These are phyloP conservation scores for Entonaema liquescens DNA, from an alignment of 495 filamentous ascomycete species.

Conservation along the genomic window DNA sequence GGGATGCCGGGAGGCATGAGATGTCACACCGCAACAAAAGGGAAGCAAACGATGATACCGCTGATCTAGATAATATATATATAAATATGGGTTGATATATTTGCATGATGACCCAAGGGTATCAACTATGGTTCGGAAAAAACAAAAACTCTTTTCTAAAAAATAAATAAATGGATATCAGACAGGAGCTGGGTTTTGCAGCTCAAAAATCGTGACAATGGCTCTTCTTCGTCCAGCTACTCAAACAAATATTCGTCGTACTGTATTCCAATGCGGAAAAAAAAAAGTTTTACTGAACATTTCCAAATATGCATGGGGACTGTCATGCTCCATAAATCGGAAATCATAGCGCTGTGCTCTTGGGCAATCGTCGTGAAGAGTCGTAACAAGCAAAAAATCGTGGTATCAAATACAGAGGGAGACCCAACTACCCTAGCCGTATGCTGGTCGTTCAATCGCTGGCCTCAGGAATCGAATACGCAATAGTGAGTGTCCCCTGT, in stretches of 20 bases:
- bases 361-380: slow-evolving; percentile 37
- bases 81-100: slow-evolving; percentile 28
- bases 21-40: slow-evolving; percentile 36
- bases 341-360: slow-evolving; percentile 33
- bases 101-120: slow-evolving; percentile 40
- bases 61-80: slow-evolving; percentile 11
- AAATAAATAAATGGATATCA: slow-evolving; percentile 35
- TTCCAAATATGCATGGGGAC: slow-evolving; percentile 39
- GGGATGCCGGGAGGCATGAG: slow-evolving; percentile 5
- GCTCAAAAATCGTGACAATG: slow-evolving; percentile 33
- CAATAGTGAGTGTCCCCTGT: slow-evolving; percentile 15
- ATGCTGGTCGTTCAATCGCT: slow-evolving; percentile 18
- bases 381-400: slow-evolving; percentile 40
- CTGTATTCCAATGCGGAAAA: slow-evolving; percentile 32
- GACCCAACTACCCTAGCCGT: slow-evolving; percentile 9
- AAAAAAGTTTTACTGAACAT: slow-evolving; percentile 26
- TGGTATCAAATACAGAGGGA: slow-evolving; percentile 42
- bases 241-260: slow-evolving; percentile 33
- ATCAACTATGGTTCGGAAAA: slow-evolving; percentile 28
- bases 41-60: background rate
- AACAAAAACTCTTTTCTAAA: slow-evolving; percentile 22
- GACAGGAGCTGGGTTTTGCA: slow-evolving; percentile 28
- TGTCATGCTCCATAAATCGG: slow-evolving; percentile 40
- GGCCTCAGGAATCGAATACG: slow-evolving; percentile 36
- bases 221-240: slow-evolving; percentile 27